Evolutionary conservation across 1,139 yeast species (phyloP).

Genomic region (Protomyces pachydermus): DNA sequence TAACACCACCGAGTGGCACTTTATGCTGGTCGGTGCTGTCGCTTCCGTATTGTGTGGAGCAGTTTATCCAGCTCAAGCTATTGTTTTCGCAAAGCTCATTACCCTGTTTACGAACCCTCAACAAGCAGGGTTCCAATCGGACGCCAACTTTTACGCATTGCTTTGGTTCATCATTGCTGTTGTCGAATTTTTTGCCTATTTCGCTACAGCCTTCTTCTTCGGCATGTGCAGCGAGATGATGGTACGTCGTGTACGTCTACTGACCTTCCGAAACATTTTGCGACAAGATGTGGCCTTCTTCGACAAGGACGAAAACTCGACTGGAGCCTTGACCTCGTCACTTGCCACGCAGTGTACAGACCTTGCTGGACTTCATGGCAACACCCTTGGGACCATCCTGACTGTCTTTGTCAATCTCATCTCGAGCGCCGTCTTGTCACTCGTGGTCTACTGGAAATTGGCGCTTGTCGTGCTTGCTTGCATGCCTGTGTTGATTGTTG

Average conservation of each 20-base stretch:
- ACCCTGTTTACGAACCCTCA: conserved; percentile 40
- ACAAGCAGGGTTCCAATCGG: conserved; percentile 38
- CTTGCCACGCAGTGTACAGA: conserved; percentile 55
- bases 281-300: conserved; percentile 52
- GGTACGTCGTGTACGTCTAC: conserved; percentile 48
- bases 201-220: conserved; percentile 38
- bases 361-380: conserved; percentile 44
- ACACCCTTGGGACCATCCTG: conserved; percentile 52
- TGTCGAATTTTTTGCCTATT: conserved; percentile 38
- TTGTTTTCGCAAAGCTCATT: conserved; percentile 42
- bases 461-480: conserved; percentile 52
- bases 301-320: conserved; percentile 51
- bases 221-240: conserved; percentile 42
- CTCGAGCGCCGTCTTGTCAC: conserved; percentile 67
- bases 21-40: conserved; percentile 38
- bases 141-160: conserved; percentile 41
- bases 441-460: conserved; percentile 63
- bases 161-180: conserved; percentile 44
- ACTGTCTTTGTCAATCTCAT: conserved; percentile 45
- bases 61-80: conserved; percentile 43
- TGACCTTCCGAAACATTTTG: conserved; percentile 49
- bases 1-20: conserved; percentile 31
- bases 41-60: conserved; percentile 41
- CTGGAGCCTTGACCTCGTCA: conserved; percentile 53
- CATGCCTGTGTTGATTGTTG: conserved; percentile 60